These are phyloP conservation scores for Cryptococcus wingfieldii DNA, from an alignment of 1,284 basidiomycete species.

Conservation along the genomic window DNA sequence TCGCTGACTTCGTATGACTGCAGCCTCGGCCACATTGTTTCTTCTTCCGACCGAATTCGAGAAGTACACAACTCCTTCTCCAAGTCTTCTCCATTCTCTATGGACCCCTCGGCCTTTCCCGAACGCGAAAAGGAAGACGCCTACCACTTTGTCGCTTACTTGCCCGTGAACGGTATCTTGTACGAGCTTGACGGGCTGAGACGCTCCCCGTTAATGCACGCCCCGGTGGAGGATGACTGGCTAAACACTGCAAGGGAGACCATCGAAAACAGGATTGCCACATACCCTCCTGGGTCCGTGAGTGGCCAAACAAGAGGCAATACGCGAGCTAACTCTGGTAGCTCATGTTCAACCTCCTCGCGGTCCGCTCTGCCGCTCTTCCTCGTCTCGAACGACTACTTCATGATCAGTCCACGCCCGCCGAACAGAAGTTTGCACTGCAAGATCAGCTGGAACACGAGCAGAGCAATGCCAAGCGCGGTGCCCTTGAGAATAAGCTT, in stretches of 20 bases:
- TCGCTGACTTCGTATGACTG: not conserved
- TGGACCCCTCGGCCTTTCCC: slow-evolving; percentile 58
- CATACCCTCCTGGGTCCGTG: slow-evolving; percentile 78
- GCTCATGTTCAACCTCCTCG: slow-evolving; percentile 87
- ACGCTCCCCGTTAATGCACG: slow-evolving; percentile 71
- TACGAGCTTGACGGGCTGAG: slow-evolving; percentile 91
- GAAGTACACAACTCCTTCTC: slow-evolving; percentile 80
- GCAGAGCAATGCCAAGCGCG: slow-evolving; percentile 68
- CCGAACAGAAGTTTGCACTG: slow-evolving; percentile 53
- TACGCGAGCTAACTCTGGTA: slow-evolving; percentile 38
- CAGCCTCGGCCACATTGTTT: slow-evolving; percentile 76
- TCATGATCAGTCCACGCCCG: slow-evolving; percentile 52
- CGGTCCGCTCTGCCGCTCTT: slow-evolving; percentile 72
- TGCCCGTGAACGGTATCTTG: slow-evolving; percentile 72
- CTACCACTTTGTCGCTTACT: slow-evolving; percentile 88
- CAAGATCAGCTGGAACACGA: slow-evolving; percentile 67
- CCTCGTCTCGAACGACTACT: slow-evolving; percentile 62
- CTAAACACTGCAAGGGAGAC: slow-evolving; percentile 71
- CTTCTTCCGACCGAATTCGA: slow-evolving; percentile 77
- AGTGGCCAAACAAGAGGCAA: slow-evolving; percentile 36
- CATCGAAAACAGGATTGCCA: slow-evolving; percentile 76
- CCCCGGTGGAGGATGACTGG: slow-evolving; percentile 68
- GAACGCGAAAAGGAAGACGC: slow-evolving; percentile 75
- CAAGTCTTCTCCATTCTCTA: slow-evolving; percentile 71
- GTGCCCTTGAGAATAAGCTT: slow-evolving; percentile 59